These are phyloP conservation scores for Esteya vermicola DNA, from an alignment of 2,329 filamentous ascomycete genomes.

Conservation along the genomic window DNA sequence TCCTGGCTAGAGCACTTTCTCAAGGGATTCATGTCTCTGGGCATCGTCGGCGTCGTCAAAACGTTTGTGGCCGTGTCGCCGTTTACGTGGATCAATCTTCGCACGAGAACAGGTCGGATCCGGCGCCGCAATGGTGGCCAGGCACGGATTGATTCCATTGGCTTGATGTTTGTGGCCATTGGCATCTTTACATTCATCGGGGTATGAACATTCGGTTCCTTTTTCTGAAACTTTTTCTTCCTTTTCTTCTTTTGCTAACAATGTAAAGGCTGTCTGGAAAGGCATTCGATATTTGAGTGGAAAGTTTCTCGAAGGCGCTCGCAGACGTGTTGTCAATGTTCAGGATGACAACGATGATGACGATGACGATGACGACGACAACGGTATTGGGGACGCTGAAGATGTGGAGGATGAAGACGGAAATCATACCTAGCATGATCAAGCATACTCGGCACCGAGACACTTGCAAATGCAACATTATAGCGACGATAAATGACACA, in stretches of 20 bases:
- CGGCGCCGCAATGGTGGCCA: slow-evolving; percentile 50
- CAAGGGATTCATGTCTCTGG: slow-evolving; percentile 83
- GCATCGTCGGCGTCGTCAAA: slow-evolving; percentile 74
- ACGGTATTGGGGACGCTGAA: slow-evolving; percentile 9
- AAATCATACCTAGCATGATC: no score
- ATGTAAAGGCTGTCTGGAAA: slow-evolving; percentile 62
- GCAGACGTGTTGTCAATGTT: slow-evolving; percentile 72
- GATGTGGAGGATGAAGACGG: not conserved
- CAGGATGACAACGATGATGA: slow-evolving; percentile 46
- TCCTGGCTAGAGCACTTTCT: slow-evolving; percentile 71
- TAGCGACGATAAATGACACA: no score
- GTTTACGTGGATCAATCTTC: slow-evolving; percentile 64
- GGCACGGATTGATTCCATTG: slow-evolving; percentile 64
- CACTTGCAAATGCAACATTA: no score
- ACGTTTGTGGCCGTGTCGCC: slow-evolving; percentile 60
- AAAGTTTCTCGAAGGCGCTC: slow-evolving; percentile 58
- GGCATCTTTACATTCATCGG: slow-evolving; percentile 68
- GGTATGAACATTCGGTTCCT: slow-evolving; percentile 37
- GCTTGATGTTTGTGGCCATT: slow-evolving; percentile 63
- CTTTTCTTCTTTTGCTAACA: slow-evolving; percentile 17
- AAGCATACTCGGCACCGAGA: no score
- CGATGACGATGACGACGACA: slow-evolving; percentile 39
- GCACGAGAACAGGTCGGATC: slow-evolving; percentile 41
- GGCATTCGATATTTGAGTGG: slow-evolving; percentile 61
- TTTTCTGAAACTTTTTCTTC: not conserved